Evolutionary conservation across 129 eudicot genomes (phyloP), one percentile per base, ranked within the genome.

Genomic region (Arctium minus): DNA sequence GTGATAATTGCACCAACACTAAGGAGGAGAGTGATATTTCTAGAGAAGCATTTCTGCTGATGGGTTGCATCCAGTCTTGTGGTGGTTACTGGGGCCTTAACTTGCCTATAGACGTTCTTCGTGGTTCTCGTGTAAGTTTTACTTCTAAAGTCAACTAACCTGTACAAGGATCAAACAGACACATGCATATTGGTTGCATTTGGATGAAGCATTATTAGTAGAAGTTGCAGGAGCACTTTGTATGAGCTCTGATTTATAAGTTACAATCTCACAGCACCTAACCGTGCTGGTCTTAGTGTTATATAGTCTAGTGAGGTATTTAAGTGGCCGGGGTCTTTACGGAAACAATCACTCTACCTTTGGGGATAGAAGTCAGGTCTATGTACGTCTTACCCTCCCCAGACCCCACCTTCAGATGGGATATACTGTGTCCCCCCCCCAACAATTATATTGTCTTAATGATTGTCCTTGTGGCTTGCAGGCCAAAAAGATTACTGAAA

Each of bases 121-220:
- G 98, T 67, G 98, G 98, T 81, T 94, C 98, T 87, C 93, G 96
- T 79, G 98, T 94, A 92, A 94, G 96, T 72, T 80, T 48, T 44
- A 32, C 69, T 67, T 82, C 8, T 29, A 67, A 76, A 75, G 46
- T 50, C 70, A 37, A 33, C 70, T 83, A 83, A 76, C 72, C 27
- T 13, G 17, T 72, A 70, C 33, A 27, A 22, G 72, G 44, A 2
- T 33, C 12, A 40, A 17, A 75, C 18, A 79, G 2, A 40, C 32
- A n/a, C 71, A 56, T n/a, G 29, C 56, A 4, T 77, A 60, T 70
- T 18, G 32, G 7, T 22, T 62, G 81, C 73, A 37, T 56, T n/a
- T 40, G 37, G 48, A 32, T 77, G 48, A 11, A 22, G 31, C 50
- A 42, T 76, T 56, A 10, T 35, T n/a, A 56, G 67, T 56, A 56